Evolutionary conservation across 2,329 filamentous ascomycete species (phyloP).

Genomic region (Colletotrichum magnum): DNA sequence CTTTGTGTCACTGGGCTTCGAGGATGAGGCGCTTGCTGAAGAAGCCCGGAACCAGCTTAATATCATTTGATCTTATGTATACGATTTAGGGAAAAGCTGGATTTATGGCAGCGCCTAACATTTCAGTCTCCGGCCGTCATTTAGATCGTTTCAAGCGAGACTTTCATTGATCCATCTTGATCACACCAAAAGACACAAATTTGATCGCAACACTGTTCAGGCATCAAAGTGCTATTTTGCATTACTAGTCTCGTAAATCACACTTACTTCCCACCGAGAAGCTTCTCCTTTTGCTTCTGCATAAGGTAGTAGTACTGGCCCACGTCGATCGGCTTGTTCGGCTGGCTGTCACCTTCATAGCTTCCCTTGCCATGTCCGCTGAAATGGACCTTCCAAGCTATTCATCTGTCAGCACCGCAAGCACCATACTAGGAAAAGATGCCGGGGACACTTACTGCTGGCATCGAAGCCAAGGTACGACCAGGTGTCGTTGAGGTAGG

Average conservation of each 20-base stretch:
- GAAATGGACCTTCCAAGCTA: conserved; percentile 57
- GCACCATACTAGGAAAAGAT: accelerated
- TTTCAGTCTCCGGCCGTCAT: no score
- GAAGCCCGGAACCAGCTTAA: conserved; percentile 13
- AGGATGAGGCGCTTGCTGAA: neutral
- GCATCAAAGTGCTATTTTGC: no score
- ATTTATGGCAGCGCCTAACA: no score
- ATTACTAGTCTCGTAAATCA: no score
- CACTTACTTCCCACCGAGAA: neutral
- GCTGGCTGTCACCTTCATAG: conserved; percentile 48
- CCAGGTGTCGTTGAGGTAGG: conserved; percentile 64
- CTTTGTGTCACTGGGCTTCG: neutral
- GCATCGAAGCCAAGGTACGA: conserved; percentile 60
- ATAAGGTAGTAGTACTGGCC: conserved; percentile 53
- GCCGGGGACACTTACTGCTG: conserved; percentile 56
- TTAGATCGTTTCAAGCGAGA: no score
- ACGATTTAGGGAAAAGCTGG: no score
- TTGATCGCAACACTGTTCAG: no score
- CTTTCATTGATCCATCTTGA: no score
- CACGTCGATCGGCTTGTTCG: conserved; percentile 40
- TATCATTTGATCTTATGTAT: neutral
- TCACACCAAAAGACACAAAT: no score
- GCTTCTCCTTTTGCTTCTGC: conserved; percentile 50
- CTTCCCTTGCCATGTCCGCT: conserved; percentile 53
- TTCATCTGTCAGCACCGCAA: conserved; percentile 43